Evolutionary conservation across 129 eudicot genomes (phyloP).

Genomic region (Smallanthus sonchifolius): DNA sequence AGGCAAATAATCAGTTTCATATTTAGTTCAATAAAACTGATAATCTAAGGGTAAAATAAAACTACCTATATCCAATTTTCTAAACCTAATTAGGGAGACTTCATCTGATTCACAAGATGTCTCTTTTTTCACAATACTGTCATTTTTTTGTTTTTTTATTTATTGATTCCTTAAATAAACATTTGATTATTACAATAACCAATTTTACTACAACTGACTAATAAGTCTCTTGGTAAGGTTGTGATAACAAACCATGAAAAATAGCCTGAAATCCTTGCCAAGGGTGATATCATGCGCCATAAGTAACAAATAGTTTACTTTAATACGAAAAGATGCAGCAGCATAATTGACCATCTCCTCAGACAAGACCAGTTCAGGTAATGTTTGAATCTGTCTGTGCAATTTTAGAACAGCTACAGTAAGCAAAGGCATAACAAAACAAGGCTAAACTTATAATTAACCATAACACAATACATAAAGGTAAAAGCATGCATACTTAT

Average conservation of each 20-base stretch:
- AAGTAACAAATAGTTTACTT: constrained; percentile 78
- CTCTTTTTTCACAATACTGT: neutral
- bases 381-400: constrained; percentile 58
- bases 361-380: constrained; percentile 83
- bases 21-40: neutral
- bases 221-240: neutral
- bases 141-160: neutral
- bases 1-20: neutral
- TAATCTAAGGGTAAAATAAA: neutral
- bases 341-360: constrained; percentile 96
- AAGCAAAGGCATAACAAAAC: neutral
- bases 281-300: constrained; percentile 97
- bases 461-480: neutral
- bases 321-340: constrained; percentile 94
- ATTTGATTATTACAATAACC: neutral
- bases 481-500: constrained; percentile 44
- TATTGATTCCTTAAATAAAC: neutral
- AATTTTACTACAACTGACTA: constrained; percentile 1
- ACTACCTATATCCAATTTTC: neutral
- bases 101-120: neutral
- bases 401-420: constrained; percentile 7
- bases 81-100: neutral
- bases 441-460: neutral
- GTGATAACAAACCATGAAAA: constrained; percentile 68
- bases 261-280: constrained; percentile 93